Conservation (phyloP, 345 rosid genomes). For the Corymbia maculata region DNA sequence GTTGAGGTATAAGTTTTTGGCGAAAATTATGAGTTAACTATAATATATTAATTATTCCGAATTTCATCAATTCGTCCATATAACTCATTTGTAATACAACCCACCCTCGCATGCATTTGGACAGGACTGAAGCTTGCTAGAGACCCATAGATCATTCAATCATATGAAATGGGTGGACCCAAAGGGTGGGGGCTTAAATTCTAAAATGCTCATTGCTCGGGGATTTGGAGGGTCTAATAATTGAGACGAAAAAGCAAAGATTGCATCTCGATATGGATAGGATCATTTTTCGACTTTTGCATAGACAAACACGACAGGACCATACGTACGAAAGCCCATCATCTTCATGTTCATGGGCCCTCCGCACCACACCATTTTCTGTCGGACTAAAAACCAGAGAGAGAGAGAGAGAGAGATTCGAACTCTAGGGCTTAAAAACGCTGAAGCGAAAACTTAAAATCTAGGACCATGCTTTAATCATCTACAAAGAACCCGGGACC, state of each 20-base stretch:
- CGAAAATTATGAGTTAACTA: background rate
- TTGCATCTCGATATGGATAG: background rate
- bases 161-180: background rate
- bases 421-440: background rate
- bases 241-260: background rate
- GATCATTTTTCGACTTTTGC: background rate
- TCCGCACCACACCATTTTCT: background rate
- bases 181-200: background rate
- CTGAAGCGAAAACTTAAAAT: background rate
- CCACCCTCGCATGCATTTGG: background rate
- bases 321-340: background rate
- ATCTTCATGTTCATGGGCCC: background rate
- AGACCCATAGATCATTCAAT: background rate
- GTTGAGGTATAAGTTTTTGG: background rate
- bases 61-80: background rate
- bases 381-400: background rate
- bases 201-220: background rate
- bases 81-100: background rate
- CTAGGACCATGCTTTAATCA: background rate
- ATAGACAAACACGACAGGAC: background rate
- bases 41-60: fast-evolving
- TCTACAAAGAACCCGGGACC: background rate
- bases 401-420: background rate
- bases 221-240: background rate
- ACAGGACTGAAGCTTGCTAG: background rate